Evolutionary conservation across 2,329 filamentous ascomycete genomes (phyloP), one percentile per base, ranked within the genome.

Genomic region (Fusarium cicatricum): DNA sequence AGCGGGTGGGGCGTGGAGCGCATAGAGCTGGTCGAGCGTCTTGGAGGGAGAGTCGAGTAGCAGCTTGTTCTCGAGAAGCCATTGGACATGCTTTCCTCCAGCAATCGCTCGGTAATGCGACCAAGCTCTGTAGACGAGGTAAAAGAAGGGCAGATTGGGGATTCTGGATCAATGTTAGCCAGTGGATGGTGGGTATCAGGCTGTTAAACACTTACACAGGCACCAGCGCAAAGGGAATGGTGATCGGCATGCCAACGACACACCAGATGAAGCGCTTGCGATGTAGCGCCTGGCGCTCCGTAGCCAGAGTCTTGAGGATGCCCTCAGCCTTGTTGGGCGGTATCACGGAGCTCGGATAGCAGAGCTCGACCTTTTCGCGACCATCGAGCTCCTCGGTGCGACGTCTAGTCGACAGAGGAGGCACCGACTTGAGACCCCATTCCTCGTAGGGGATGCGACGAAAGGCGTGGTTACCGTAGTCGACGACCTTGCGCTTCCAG

Each of bases 81-180:
- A 95, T 64, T 94, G 85, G 29, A 98, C 78, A 72, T 98, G 91
- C 68, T 87, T 90, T 16, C 92, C 93, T 49, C 95, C 95, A 32
- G 86, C 85, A 48, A 96, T 79, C 47, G 95, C 95, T 78, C 89
- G 85, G 86, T 90, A 96, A 75, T 97, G 92, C 16, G 91, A 96
- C 89, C 90, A 98, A 21, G 92, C 90, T 62, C 95, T 85, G 78
- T 96, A 99, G 15, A 85, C 86, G 34, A 98, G 84, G 74, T 98
- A 99, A 80, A 98, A 98, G 80, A 98, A 98, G 15, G 95, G 95
- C 11, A 99, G 80, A 72, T 99, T 97, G 31, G 94, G 93, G 60
- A 97, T 83, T 59, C 91, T 96, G 64, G 11, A 19, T 26, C 8
- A 11, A 11, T 37, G 38, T 54, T 21, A 41, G 46, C 16, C 8